Evolutionary conservation across 2,329 filamentous ascomycete species (phyloP).

Genomic region (Teratosphaeria zuluensis): DNA sequence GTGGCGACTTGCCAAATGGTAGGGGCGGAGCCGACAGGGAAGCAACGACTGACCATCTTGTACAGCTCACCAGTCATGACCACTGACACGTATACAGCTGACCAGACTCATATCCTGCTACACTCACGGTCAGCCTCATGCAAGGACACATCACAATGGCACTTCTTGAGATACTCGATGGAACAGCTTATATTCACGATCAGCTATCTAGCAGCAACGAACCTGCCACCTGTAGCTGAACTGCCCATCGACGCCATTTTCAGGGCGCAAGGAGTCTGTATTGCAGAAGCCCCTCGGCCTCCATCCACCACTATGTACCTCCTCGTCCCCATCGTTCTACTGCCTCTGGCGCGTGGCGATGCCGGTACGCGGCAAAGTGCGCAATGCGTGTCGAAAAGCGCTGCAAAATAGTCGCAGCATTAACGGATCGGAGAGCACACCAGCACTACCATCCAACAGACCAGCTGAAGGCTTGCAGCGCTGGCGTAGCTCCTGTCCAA

Average conservation of each 20-base stretch:
- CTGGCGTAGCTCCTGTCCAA: background rate
- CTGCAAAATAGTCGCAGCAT: background rate
- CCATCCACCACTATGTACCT: background rate
- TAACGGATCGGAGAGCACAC: background rate
- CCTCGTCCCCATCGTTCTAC: background rate
- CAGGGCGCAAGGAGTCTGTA: background rate
- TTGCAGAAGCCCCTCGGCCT: background rate
- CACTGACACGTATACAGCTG: too few species aligned
- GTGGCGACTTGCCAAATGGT: too few species aligned
- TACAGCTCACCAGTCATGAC: too few species aligned
- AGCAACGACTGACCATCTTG: too few species aligned
- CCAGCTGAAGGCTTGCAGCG: slow-evolving; percentile 7
- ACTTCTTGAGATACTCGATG: background rate
- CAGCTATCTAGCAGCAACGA: background rate
- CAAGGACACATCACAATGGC: background rate
- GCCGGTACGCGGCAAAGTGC: background rate
- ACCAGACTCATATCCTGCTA: too few species aligned
- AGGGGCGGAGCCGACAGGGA: too few species aligned
- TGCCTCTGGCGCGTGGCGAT: background rate
- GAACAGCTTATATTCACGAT: background rate
- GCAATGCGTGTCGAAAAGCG: background rate
- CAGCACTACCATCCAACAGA: slow-evolving; percentile 3
- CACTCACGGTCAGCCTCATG: background rate
- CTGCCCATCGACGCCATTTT: background rate
- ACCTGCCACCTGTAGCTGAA: background rate